These are phyloP conservation scores for Arthrobotrys pseudoclavata DNA, from an alignment of 2,329 filamentous ascomycete genomes.

Conservation along the genomic window DNA sequence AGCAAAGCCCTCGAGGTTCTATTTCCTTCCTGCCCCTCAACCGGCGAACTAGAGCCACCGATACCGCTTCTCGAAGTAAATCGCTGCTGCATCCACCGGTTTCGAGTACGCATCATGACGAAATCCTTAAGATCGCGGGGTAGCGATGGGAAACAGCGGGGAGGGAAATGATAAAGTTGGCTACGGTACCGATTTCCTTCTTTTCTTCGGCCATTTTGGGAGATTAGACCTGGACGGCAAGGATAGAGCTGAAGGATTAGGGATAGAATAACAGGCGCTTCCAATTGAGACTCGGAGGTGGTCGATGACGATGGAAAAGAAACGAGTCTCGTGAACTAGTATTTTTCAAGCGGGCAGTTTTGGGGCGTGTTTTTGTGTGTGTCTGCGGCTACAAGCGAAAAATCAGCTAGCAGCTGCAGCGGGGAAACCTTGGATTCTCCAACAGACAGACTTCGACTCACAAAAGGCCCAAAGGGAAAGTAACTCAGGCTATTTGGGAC, in stretches of 20 bases:
- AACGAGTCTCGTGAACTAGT: slow-evolving; percentile 36
- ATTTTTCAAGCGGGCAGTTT: slow-evolving; percentile 59
- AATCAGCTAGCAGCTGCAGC: slow-evolving; percentile 33
- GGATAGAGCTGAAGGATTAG: neutral
- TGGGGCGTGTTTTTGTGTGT: slow-evolving; percentile 57
- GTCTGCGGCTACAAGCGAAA: slow-evolving; percentile 59
- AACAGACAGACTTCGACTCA: neutral
- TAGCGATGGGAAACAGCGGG: slow-evolving; percentile 40
- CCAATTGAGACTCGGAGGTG: slow-evolving; percentile 46
- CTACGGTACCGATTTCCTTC: slow-evolving; percentile 58
- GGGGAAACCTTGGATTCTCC: too few species aligned
- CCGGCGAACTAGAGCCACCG: slow-evolving; percentile 2
- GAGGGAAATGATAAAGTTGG: slow-evolving; percentile 18
- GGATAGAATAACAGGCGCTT: slow-evolving; percentile 11
- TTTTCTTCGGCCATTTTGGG: slow-evolving; percentile 58
- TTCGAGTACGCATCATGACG: slow-evolving; percentile 60
- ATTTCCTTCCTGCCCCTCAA: neutral
- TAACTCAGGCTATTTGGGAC: slow-evolving; percentile 22
- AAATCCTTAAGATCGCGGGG: slow-evolving; percentile 63
- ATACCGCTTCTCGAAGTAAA: slow-evolving; percentile 38
- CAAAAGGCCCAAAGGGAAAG: too few species aligned
- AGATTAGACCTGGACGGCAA: neutral
- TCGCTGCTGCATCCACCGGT: slow-evolving; percentile 26
- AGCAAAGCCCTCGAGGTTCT: slow-evolving; percentile 24
- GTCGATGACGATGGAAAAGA: slow-evolving; percentile 8